phyloP scores from a whole-genome alignment of 257 asterid genomes.

The Linderniella brevidens region DNA sequence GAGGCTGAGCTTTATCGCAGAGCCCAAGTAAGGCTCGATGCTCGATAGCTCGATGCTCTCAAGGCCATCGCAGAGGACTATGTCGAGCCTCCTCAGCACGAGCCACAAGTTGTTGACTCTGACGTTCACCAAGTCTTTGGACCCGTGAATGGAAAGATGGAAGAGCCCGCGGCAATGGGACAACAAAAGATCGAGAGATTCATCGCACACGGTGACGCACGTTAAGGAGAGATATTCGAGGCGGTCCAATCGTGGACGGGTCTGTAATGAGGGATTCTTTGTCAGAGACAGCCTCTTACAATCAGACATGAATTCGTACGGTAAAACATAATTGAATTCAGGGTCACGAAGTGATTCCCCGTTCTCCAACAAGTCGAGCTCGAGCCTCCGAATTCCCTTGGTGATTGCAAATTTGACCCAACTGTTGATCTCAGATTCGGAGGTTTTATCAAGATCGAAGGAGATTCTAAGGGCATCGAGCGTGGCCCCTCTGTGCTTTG shows the following conservation, averaged over 20 bases:
- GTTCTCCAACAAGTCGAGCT: constrained; percentile 32
- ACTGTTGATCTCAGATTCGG: constrained; percentile 24
- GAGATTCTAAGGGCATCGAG: constrained; percentile 20
- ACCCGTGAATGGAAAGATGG: constrained; percentile 17
- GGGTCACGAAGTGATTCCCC: constrained; percentile 30
- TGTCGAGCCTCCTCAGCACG: constrained; percentile 22
- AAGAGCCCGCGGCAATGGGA: constrained; percentile 20
- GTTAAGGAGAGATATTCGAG: constrained; percentile 20
- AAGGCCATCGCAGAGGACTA: constrained; percentile 13
- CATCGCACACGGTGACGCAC: constrained; percentile 28
- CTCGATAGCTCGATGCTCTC: constrained; percentile 19
- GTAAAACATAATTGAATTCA: constrained; percentile 23
- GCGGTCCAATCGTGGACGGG: constrained; percentile 14
- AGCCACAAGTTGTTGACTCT: constrained; percentile 20
- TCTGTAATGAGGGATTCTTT: constrained; percentile 10
- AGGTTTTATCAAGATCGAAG: constrained; percentile 35
- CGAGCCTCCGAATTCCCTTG: constrained; percentile 26
- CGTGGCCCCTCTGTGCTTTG: constrained; percentile 22
- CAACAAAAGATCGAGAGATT: constrained; percentile 19
- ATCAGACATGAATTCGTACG: constrained; percentile 17
- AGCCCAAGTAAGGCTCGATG: constrained; percentile 22
- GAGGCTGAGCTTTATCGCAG: constrained; percentile 18
- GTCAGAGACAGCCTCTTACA: constrained; percentile 11
- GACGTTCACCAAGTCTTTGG: constrained; percentile 17
- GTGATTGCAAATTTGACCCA: constrained; percentile 31